Base-by-base conservation (phyloP, 2,329 filamentous ascomycete species). In the Ilyonectria destructans region DNA sequence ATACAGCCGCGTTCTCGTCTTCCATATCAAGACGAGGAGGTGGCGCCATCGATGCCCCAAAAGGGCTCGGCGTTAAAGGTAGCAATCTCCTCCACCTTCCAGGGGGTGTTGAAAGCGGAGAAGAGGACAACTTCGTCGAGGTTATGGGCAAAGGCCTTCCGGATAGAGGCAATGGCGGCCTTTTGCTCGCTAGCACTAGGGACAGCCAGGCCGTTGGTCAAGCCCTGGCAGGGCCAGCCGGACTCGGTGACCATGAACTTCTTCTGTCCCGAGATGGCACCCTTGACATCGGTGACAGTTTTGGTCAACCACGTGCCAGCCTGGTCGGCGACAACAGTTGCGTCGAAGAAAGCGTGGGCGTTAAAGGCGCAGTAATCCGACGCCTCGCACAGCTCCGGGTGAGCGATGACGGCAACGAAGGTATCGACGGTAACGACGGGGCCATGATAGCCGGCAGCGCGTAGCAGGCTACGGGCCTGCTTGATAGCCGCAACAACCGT, bases 341-440 rank as follows among this genome's bases (percentile, higher is more conserved):
- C 81, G 74, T 97, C 92, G 80, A 96, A 97, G 87, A 95, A 97
- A 13, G 94, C 89, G 80, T 97, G 94, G 72, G 90, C 89, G 81
- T 97, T 97, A 78, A 92, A 88, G 17, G 93, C 92, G 76, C 91
- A 94, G 82, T 93, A 93, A 77, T 97, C 94, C 1, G 92, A 93
- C 52, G 84, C 86, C 29, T 90, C 80, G 82, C 94, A 97, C 55
- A 97, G 86, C 58, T 88, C 82, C 0, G 91, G 91, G 74, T 96
- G 87, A 58, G 84, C 81, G 55, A 91, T 83, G n/a, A 90, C 86
- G 6, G 91, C 90, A 23, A 88, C 86, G 75, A 93, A 93, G 1
- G 93, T 96, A 78, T 97, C 95, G 54, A 96, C 93, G 0, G 92
- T 91, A 43, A 95, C 93, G 33, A 97, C 90, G 2, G 89, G 89